These are phyloP conservation scores for Melanomma pulvis-pyrius DNA, from an alignment of 495 filamentous ascomycete genomes.

Conservation along the genomic window DNA sequence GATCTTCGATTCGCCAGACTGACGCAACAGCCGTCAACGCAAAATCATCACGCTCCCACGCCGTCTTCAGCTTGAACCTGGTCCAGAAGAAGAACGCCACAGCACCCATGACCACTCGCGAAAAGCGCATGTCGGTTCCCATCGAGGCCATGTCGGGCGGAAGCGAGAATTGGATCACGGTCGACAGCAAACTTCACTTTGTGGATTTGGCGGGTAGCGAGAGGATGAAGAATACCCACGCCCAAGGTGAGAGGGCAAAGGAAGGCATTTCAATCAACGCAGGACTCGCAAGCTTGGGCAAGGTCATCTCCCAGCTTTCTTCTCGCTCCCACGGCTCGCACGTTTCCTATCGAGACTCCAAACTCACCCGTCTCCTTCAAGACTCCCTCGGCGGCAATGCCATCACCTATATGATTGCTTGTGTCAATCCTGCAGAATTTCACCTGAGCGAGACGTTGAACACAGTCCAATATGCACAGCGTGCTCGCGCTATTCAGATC, in stretches of 20 bases:
- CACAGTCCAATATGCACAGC: constrained; percentile 95
- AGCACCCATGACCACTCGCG: constrained; percentile 56
- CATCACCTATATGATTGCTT: constrained; percentile 99
- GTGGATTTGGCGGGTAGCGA: constrained; percentile 98
- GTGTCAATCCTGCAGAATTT: constrained; percentile 95
- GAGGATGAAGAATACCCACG: constrained; percentile 93
- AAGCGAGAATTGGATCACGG: constrained; percentile 72
- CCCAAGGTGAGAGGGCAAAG: constrained; percentile 90
- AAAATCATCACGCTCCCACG: constrained; percentile 97
- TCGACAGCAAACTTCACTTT: constrained; percentile 98
- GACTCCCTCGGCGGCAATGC: constrained; percentile 98
- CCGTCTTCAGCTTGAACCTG: constrained; percentile 94
- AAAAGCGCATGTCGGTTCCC: constrained; percentile 90
- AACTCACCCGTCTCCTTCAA: constrained; percentile 91
- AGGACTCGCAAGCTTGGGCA: constrained; percentile 90
- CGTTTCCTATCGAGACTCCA: constrained; percentile 97
- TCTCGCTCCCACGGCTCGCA: constrained; percentile 85
- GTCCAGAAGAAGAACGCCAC: constrained; percentile 77
- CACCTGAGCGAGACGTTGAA: constrained; percentile 97
- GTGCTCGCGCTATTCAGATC: constrained; percentile 94
- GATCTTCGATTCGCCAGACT: constrained; percentile 92
- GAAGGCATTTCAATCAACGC: constrained; percentile 99
- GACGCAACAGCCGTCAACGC: constrained; percentile 99
- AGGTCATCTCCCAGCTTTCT: constrained; percentile 97
- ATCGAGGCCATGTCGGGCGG: constrained; percentile 72